Base-by-base conservation (phyloP, 2,329 filamentous ascomycete species). In the Fusarium sp. region DNA sequence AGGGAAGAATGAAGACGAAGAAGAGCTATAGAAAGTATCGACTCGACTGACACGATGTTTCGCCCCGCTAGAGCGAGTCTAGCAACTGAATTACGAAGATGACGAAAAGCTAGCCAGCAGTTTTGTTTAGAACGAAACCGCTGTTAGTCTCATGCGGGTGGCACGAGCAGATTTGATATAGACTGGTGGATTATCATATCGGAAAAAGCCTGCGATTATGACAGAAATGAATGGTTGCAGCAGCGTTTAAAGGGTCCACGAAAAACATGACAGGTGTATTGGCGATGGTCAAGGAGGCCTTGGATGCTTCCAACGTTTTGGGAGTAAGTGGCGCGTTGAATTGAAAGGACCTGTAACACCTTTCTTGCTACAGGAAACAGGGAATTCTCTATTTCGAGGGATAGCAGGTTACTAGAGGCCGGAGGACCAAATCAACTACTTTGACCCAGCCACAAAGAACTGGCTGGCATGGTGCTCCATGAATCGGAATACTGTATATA, bases 11-110 rank as follows among this genome's bases (percentile, higher is more conserved):
- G 74, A 79, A 42, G 79, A 80, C 27, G 81, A 82, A 65, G 81
- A 83, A 71, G 81, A 83, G 73, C 76, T 82, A 68, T 86, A 60
- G 46, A 45, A 32, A 8, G 25, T 29, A 50, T n/a, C 20, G 18
- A 38, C 30, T 47, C 22, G 25, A 51, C 59, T 51, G 43, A 44
- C 58, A 45, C 40, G 29, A 55, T 50, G 45, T 57, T 50, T 27
- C 40, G 38, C 40, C 61, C 47, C 22, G 22, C 25, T 43, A 25
- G 49, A 55, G 25, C 16, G 44, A 42, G 22, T 55, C 32, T 56
- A 49, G 30, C 42, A 47, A 30, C 47, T 44, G 42, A 55, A 69
- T 32, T 20, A 52, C 40, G 55, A 59, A 50, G 60, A 66, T 62
- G 60, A 54, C 49, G 32, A 56, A 24, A 59, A 67, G 59, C 47